Percentiles rank a stretch among this genome's conserved stretches.
Conservation (phyloP, 106 monocot species). For the Allium fistulosum region DNA sequence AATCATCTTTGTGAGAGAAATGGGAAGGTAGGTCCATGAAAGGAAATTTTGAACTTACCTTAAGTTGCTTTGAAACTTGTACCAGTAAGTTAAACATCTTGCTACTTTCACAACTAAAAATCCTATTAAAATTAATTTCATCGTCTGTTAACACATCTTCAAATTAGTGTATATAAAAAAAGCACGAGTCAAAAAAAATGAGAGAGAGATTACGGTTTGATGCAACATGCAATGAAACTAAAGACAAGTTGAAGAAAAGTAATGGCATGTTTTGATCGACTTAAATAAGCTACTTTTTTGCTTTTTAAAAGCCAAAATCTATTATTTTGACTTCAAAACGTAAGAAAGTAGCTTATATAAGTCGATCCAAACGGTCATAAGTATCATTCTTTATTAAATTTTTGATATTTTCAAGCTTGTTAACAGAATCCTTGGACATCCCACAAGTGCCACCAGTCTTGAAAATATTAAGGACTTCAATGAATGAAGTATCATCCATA, state of each 20-base stretch:
- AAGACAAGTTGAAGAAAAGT: slow-evolving; percentile 31
- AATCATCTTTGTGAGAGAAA: too few species aligned
- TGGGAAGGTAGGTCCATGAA: too few species aligned
- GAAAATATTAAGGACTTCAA: slow-evolving; percentile 47
- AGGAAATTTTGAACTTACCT: too few species aligned
- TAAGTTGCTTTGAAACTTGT: too few species aligned
- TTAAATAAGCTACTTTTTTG: too few species aligned
- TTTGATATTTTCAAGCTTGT: slow-evolving; percentile 38
- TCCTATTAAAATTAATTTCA: slow-evolving; percentile 29
- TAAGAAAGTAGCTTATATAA: too few species aligned
- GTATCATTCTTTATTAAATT: slow-evolving; percentile 30
- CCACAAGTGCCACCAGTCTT: slow-evolving; percentile 51
- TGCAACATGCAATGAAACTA: slow-evolving; percentile 18
- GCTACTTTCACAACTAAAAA: slow-evolving; percentile 44
- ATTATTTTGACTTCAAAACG: too few species aligned
- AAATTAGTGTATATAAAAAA: neutral
- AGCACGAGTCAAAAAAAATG: neutral
- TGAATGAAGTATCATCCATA: slow-evolving; percentile 24
- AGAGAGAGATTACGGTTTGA: too few species aligned
- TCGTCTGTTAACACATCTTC: slow-evolving; percentile 1
- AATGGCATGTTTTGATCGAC: too few species aligned
- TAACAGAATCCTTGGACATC: slow-evolving; percentile 42
- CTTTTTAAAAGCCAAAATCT: too few species aligned
- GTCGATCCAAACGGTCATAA: slow-evolving; percentile 31
- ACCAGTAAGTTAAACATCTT: slow-evolving; percentile 53